Conservation (phyloP, 164 flowering plant genomes). For the Tetrastigma voinierianum region DNA sequence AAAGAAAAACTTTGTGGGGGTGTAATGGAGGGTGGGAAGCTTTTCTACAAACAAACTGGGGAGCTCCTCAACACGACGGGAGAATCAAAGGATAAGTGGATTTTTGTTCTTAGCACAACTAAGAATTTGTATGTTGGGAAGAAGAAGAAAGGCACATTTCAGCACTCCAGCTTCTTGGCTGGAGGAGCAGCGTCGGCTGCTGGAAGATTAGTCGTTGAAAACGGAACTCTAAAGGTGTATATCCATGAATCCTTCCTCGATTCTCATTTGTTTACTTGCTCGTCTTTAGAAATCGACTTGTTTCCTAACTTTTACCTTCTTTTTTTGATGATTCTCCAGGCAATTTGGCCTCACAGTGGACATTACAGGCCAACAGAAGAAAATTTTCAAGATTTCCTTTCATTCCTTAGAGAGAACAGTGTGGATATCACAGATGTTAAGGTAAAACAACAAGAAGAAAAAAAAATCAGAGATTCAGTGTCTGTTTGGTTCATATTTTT, state of each 20-base stretch:
- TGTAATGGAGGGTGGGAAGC: slow-evolving; percentile 44
- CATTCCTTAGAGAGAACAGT: slow-evolving; percentile 55
- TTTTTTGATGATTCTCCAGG: slow-evolving; percentile 34
- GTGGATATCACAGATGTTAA: slow-evolving; percentile 58
- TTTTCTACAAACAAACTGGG: slow-evolving; percentile 48
- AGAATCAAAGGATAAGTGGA: slow-evolving; percentile 53
- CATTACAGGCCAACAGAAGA: slow-evolving; percentile 73
- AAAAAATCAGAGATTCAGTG: too few relatives aligned
- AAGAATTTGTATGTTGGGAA: slow-evolving; percentile 51
- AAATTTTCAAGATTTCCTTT: slow-evolving; percentile 61
- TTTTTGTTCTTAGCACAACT: slow-evolving; percentile 71
- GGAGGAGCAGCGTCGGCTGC: slow-evolving; percentile 76
- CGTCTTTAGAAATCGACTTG: background rate
- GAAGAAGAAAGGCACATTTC: slow-evolving; percentile 69
- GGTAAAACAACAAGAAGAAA: slow-evolving; percentile 29
- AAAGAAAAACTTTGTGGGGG: slow-evolving; percentile 58
- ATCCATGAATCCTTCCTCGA: background rate
- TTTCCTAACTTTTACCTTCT: background rate
- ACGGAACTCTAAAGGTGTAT: slow-evolving; percentile 67
- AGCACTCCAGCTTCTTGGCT: slow-evolving; percentile 78
- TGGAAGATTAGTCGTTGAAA: slow-evolving; percentile 61
- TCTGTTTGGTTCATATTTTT: too few relatives aligned
- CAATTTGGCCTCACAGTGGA: slow-evolving; percentile 88
- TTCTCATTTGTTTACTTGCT: background rate
- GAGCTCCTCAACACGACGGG: slow-evolving; percentile 48